Conservation (phyloP, 495 filamentous ascomycete species). For the Antarctomyces pellizariae region DNA sequence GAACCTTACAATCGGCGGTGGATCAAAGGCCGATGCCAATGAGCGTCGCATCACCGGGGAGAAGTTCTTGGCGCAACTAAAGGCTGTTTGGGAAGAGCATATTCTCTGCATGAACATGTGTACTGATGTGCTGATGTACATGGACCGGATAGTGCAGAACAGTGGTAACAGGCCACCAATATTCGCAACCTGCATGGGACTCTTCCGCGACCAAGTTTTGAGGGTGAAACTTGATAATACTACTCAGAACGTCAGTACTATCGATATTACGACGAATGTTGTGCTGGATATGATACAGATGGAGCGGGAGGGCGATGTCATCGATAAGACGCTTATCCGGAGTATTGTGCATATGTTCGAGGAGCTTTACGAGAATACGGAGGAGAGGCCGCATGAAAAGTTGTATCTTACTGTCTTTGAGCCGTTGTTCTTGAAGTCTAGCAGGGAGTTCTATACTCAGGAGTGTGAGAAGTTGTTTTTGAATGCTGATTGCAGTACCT, state of each 20-base stretch:
- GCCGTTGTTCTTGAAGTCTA: constrained; percentile 44
- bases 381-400: constrained; percentile 49
- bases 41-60: constrained; percentile 66
- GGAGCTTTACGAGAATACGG: constrained; percentile 57
- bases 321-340: constrained; percentile 62
- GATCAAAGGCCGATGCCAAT: constrained; percentile 32
- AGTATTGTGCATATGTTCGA: constrained; percentile 82
- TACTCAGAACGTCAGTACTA: constrained; percentile 24
- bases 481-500: constrained; percentile 56
- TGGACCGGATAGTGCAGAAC: constrained; percentile 62
- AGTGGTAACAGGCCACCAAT: constrained; percentile 57
- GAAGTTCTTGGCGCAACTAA: constrained; percentile 54
- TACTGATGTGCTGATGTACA: constrained; percentile 95
- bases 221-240: constrained; percentile 18
- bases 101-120: constrained; percentile 90
- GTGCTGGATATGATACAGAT: constrained; percentile 79
- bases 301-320: constrained; percentile 75
- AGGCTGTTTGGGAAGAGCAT: constrained; percentile 67
- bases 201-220: constrained; percentile 72
- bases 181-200: constrained; percentile 57
- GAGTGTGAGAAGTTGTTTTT: constrained; percentile 56
- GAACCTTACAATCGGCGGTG: constrained; percentile 20
- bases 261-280: constrained; percentile 52
- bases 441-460: constrained; percentile 43
- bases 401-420: constrained; percentile 77